phyloP scores from a whole-genome alignment of 306 rosid genomes.

The Dryas octopetala region DNA sequence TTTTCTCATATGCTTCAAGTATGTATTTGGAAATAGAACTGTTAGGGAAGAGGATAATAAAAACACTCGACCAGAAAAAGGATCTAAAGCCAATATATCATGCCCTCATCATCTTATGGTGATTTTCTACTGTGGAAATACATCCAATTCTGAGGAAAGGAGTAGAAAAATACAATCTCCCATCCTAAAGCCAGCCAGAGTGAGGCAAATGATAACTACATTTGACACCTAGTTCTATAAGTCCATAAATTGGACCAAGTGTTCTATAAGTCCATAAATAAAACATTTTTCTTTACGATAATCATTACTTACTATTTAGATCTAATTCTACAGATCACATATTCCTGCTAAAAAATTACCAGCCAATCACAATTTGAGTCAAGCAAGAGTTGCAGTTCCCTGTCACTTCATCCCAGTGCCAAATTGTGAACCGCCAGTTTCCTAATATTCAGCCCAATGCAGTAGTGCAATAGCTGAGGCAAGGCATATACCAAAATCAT shows the following conservation, averaged over 20 bases:
- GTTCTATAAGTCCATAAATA: conserved; percentile 4
- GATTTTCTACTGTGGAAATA: not conserved
- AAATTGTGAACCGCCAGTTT: not conserved
- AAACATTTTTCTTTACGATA: not conserved
- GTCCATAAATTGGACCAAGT: not conserved
- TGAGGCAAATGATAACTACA: not conserved
- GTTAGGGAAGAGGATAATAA: not conserved
- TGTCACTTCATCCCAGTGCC: not conserved
- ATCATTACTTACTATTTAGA: not conserved
- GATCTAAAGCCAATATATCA: not conserved
- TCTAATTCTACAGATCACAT: not conserved
- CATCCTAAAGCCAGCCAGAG: not conserved
- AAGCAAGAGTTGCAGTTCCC: conserved; percentile 6
- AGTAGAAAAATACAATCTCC: not conserved
- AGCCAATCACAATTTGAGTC: not conserved
- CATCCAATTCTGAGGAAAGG: not conserved
- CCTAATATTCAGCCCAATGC: not conserved
- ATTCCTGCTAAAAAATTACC: not conserved
- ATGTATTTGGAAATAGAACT: not conserved
- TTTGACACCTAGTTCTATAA: not conserved
- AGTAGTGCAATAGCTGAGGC: conserved; percentile 1
- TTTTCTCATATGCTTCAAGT: not conserved
- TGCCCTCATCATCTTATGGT: not conserved
- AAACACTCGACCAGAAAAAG: not conserved
- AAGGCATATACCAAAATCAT: not conserved